Evolutionary conservation across 345 rosid genomes (phyloP), one percentile per base, ranked within the genome.

Genomic region (Salix exigua): DNA sequence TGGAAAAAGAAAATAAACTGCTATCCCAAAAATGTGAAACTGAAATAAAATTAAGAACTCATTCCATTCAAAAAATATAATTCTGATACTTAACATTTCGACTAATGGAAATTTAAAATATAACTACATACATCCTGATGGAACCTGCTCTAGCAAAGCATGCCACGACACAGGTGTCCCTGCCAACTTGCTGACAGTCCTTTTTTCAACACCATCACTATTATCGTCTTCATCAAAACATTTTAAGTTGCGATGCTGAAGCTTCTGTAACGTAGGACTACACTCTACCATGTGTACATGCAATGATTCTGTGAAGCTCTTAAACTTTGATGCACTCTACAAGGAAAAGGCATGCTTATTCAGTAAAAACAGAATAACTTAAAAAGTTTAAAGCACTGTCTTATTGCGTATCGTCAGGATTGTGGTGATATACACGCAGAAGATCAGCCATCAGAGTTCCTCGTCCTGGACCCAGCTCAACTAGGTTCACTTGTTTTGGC

Each of bases 371-470:
- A 17, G 66, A 73, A 23, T 42, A 26, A 51, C 0, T 18, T 37
- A 38, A 31, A 23, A 51, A 50, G 16, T 64, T 28, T 19, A 68
- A 21, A 21, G 68, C 55, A 42, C n/a, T 51, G 23, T 66, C 66
- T 7, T 16, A 76, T 62, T 67, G 66, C 68, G 42, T 28, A 78
- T 28, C 4, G 65, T 46, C 64, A 60, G 61, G 82, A 73, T 21
- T 77, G 44, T 7, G 28, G 73, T 72, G 14, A 19, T 94, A 83
- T 87, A 93, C 97, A 55, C 88, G 93, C 80, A 96, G 92, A 71
- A 93, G 96, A 86, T 92, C 99, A 5, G 86, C 95, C 96, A 96
- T 91, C 53, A 93, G 99, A 37, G 97, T 89, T 87, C 94, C 98
- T 50, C 98, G 82, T 28, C 98, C 99, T 44, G 97, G 98, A 79